A percentile compares a stretch with the other conserved stretches of the same genome.
Conservation (phyloP, 352 stramenopile genomes). For the Pythium myriotylum region DNA sequence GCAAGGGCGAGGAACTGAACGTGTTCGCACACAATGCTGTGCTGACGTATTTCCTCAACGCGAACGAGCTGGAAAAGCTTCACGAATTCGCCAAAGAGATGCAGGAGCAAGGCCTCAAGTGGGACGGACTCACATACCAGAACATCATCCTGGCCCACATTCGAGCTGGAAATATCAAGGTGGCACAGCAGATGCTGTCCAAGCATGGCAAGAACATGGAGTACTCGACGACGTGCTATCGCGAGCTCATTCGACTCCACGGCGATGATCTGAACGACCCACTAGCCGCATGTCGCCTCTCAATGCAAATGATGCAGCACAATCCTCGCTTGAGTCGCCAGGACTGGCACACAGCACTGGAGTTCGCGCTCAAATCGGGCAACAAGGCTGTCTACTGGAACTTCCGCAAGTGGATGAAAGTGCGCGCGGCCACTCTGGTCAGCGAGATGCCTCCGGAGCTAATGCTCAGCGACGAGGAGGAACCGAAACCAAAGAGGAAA, state of each 20-base stretch:
- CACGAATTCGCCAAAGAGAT: constrained; percentile 60
- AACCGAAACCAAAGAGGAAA: constrained; percentile 35
- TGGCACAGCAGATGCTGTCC: constrained; percentile 66
- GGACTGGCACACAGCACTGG: constrained; percentile 81
- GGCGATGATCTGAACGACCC: constrained; percentile 64
- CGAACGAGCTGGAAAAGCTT: constrained; percentile 56
- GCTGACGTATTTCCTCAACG: constrained; percentile 58
- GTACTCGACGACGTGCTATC: constrained; percentile 74
- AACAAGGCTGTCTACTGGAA: constrained; percentile 84
- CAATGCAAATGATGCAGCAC: constrained; percentile 88
- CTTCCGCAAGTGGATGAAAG: constrained; percentile 87
- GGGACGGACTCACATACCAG: constrained; percentile 74
- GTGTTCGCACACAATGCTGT: constrained; percentile 75
- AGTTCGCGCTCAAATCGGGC: constrained; percentile 53
- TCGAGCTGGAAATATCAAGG: constrained; percentile 55
- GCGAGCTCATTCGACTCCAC: constrained; percentile 69
- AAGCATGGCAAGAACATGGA: constrained; percentile 72
- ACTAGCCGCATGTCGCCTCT: constrained; percentile 63
- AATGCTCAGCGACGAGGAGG: constrained; percentile 48
- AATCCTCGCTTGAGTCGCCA: constrained; percentile 74
- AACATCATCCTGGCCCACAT: constrained; percentile 67
- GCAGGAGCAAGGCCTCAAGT: constrained; percentile 58
- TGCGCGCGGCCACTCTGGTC: constrained; percentile 59
- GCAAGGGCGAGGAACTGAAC: constrained; percentile 46
- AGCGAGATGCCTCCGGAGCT: constrained; percentile 60